These are phyloP conservation scores for Oryza meridionalis DNA, from an alignment of 176 grass and related monocot genomes.

Conservation along the genomic window DNA sequence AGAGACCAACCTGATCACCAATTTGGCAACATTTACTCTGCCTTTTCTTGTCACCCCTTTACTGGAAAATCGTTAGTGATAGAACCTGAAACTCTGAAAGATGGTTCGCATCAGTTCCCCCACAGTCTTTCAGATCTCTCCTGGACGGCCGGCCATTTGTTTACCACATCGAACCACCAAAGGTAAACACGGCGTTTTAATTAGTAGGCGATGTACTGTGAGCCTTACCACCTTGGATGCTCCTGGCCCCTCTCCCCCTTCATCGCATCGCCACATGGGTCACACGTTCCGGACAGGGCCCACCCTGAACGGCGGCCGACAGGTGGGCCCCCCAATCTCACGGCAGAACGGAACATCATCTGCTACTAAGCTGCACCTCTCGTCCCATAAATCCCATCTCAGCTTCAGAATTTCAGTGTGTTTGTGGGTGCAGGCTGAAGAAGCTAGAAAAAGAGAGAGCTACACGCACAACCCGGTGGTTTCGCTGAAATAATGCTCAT, in stretches of 20 bases:
- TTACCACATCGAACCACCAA: not conserved
- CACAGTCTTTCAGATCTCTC: not conserved
- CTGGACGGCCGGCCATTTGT: not conserved
- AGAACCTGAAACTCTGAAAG: not conserved
- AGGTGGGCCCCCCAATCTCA: not conserved
- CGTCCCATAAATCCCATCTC: not conserved
- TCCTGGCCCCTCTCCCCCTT: not conserved
- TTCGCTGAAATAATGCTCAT: slow-evolving; percentile 10
- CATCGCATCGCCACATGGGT: slow-evolving; percentile 12
- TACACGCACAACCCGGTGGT: not conserved
- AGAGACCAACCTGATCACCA: not conserved
- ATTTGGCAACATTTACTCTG: not conserved
- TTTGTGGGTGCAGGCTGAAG: not conserved
- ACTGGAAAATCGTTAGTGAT: not conserved
- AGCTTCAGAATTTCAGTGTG: not conserved
- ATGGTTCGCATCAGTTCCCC: not conserved
- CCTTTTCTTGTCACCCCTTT: not conserved
- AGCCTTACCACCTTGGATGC: not conserved
- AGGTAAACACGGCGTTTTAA: slow-evolving; percentile 17
- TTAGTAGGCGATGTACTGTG: not conserved
- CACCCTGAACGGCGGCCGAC: not conserved
- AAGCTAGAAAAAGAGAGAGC: not conserved
- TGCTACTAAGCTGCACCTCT: not conserved
- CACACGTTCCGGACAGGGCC: not conserved
- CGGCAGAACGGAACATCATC: not conserved